These are phyloP conservation scores for Wallemia ichthyophaga DNA, from an alignment of 1,284 basidiomycete species.

Conservation along the genomic window DNA sequence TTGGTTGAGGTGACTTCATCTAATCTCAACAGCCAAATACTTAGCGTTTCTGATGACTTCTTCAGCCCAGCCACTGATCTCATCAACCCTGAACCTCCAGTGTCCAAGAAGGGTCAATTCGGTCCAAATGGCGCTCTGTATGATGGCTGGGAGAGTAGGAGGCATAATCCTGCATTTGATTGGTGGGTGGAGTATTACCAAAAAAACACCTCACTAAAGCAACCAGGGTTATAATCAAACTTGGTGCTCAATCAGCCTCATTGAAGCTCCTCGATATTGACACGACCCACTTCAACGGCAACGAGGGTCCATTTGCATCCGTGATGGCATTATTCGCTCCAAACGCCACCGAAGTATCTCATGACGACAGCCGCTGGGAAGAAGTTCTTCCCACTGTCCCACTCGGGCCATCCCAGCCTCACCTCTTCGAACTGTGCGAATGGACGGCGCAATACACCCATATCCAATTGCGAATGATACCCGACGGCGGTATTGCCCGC, in stretches of 20 bases:
- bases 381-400: conserved; percentile 40
- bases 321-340: conserved; percentile 28
- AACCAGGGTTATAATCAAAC: conserved; percentile 54
- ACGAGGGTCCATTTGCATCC: conserved; percentile 60
- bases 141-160: conserved; percentile 74
- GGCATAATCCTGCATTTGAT: conserved; percentile 67
- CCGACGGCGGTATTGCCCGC: conserved; percentile 76
- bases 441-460: conserved; percentile 32
- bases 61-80: conserved; percentile 66
- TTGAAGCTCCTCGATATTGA: conserved; percentile 77
- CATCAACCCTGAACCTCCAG: conserved; percentile 49
- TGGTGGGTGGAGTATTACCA: conserved; percentile 27
- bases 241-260: conserved; percentile 38
- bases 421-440: conserved; percentile 44
- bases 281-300: conserved; percentile 83
- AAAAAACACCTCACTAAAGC: neutral
- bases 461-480: conserved; percentile 80
- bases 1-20: conserved; percentile 54
- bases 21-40: conserved; percentile 44
- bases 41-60: conserved; percentile 73
- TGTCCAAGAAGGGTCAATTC: conserved; percentile 66
- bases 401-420: conserved; percentile 51
- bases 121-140: conserved; percentile 83
- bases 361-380: conserved; percentile 23
- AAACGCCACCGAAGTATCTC: neutral